Base-by-base conservation (phyloP, 805 yeast species). In the Candida oleophila region DNA sequence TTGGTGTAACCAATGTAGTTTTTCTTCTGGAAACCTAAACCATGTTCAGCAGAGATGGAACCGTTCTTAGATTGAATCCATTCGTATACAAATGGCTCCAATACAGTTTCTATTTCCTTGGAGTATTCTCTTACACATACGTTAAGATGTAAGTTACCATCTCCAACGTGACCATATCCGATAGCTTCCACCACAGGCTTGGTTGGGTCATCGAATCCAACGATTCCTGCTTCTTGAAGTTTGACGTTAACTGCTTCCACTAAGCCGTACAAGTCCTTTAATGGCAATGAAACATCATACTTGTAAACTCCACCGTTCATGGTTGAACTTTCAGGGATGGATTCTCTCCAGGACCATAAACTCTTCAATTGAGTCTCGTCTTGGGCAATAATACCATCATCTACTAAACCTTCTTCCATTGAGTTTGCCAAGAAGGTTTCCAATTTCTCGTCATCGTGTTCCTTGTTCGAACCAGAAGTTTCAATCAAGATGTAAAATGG, bases 81-180 rank as follows among this genome's bases (percentile, higher is more conserved):
- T 71, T 94, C 96, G 63, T 90, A 94, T 25, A 94, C 94, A 68
- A 87, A 94, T 40, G 99, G 99, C 67, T 94, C 99, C 51, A 94
- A 76, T 1, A 78, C 80, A 46, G 78, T 70, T 68, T 94, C 98
- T 46, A 94, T 87, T 22, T 76, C 80, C 63, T 87, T 85, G 52
- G 76, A 76, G 68, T 94, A 94, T 58, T 82, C 78, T 65, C 97
- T 81, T 15, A 90, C 96, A 38, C 95, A 85, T 43, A 94, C 95
- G 62, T 94, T 94, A 61, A 94, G 79, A 66, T 94, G 99, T 59
- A 94, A 73, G 68, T 94, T 94, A 44, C 99, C 98, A 63, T 94
- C 99, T 47, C 99, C 99, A 58, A 94, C 80, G 61, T 94, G 99
- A n/a, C 99, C 99, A 60, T 92, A 94, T 0, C 99, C 99, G 54